Conservation (phyloP, 1,284 basidiomycete species). For the Rugosomyces carneus region DNA sequence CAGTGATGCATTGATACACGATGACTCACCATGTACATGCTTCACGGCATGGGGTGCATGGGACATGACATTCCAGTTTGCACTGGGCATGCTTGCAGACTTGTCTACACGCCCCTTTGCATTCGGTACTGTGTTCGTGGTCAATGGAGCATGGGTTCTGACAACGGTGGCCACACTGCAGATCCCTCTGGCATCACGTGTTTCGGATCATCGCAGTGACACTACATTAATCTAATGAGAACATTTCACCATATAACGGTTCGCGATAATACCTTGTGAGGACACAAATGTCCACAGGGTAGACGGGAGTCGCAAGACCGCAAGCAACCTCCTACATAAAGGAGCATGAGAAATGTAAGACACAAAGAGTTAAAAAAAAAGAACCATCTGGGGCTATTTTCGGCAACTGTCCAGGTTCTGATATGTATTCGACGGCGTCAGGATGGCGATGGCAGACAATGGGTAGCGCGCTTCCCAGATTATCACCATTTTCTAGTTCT, state of each 20-base stretch:
- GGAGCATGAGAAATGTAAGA: neutral
- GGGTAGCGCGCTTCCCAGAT: slow-evolving; percentile 50
- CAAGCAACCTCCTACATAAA: slow-evolving; percentile 53
- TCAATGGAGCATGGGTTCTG: slow-evolving; percentile 41
- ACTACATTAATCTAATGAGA: slow-evolving; percentile 31
- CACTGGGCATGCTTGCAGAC: slow-evolving; percentile 50
- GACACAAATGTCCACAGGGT: slow-evolving; percentile 68
- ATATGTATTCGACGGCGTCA: slow-evolving; percentile 33
- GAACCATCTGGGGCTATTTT: slow-evolving; percentile 53
- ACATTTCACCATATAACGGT: neutral
- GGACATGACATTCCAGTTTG: slow-evolving; percentile 39
- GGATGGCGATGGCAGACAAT: slow-evolving; percentile 56
- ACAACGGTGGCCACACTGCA: slow-evolving; percentile 60
- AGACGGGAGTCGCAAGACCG: slow-evolving; percentile 47
- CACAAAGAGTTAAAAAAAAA: neutral
- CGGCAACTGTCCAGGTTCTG: slow-evolving; percentile 47
- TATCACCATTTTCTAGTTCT: slow-evolving; percentile 41
- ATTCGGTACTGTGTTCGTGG: slow-evolving; percentile 44
- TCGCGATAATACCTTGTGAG: slow-evolving; percentile 41
- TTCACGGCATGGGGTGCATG: slow-evolving; percentile 62
- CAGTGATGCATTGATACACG: neutral
- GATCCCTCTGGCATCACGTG: slow-evolving; percentile 47
- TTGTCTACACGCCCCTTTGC: slow-evolving; percentile 48
- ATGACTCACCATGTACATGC: slow-evolving; percentile 47
- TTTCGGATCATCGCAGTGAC: slow-evolving; percentile 58